Conservation (phyloP, 345 rosid species). For the Arabis hirsuta region DNA sequence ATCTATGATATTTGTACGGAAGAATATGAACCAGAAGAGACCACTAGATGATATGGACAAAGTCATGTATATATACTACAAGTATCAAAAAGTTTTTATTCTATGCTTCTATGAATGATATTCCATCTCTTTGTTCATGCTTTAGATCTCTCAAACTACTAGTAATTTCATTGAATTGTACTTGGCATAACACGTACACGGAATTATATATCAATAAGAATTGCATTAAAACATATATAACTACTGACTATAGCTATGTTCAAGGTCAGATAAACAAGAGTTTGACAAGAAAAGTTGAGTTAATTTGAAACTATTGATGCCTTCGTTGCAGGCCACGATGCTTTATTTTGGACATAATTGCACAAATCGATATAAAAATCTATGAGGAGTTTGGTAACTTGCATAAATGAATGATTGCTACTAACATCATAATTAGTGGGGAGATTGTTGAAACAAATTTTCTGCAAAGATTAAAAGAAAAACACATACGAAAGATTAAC, state of each 20-base stretch:
- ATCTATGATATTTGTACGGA: constrained; percentile 20
- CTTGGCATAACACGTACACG: no score
- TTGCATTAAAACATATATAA: no score
- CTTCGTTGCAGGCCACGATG: constrained; percentile 12
- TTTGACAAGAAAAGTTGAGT: constrained; percentile 19
- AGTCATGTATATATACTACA: constrained; percentile 36
- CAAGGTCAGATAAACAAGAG: constrained; percentile 15
- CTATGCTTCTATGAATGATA: constrained; percentile 18
- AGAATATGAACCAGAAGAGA: constrained; percentile 21
- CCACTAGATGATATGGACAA: constrained; percentile 24
- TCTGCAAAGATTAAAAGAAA: no score
- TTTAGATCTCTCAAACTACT: constrained; percentile 12
- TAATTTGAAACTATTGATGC: constrained; percentile 7
- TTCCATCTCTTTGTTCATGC: constrained; percentile 9
- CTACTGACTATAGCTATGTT: constrained; percentile 11
- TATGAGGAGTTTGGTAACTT: no score
- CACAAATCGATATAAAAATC: no score
- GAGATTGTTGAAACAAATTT: no score
- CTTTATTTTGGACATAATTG: neutral
- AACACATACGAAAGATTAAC: no score
- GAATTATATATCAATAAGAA: no score
- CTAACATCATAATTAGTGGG: no score
- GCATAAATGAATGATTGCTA: no score
- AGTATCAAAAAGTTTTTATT: constrained; percentile 14
- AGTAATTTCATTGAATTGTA: constrained; percentile 22